These are phyloP conservation scores for Calonectria crousiana DNA, from an alignment of 2,329 filamentous ascomycete genomes.

Conservation along the genomic window DNA sequence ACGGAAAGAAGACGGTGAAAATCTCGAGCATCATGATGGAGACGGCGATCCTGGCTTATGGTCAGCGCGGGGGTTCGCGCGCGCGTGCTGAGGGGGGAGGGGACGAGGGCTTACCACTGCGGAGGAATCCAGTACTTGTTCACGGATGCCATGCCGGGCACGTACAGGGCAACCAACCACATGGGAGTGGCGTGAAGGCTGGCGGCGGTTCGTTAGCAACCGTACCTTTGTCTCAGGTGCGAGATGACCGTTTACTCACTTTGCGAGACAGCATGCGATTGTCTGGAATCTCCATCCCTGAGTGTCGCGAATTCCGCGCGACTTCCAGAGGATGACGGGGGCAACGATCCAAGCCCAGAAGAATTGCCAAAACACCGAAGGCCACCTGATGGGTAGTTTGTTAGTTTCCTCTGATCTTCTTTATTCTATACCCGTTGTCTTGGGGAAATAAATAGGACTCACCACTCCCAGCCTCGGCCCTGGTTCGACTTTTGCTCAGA, in stretches of 20 bases:
- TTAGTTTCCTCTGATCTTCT: background rate
- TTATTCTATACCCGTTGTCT: background rate
- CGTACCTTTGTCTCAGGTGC: background rate
- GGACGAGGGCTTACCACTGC: slow-evolving; percentile 64
- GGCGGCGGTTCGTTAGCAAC: slow-evolving; percentile 21
- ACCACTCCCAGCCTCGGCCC: slow-evolving; percentile 75
- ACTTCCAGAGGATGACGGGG: slow-evolving; percentile 71
- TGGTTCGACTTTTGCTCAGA: slow-evolving; percentile 61
- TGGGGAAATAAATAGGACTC: slow-evolving; percentile 22
- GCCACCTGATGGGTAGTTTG: slow-evolving; percentile 58
- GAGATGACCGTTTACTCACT: slow-evolving; percentile 48
- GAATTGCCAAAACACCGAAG: slow-evolving; percentile 73
- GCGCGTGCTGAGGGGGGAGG: background rate
- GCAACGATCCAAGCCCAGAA: slow-evolving; percentile 73
- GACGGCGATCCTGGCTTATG: slow-evolving; percentile 61
- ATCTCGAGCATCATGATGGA: slow-evolving; percentile 74
- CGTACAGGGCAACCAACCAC: slow-evolving; percentile 72
- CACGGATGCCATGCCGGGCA: slow-evolving; percentile 62
- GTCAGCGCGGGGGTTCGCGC: background rate
- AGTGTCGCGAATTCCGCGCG: slow-evolving; percentile 71
- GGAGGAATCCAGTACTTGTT: slow-evolving; percentile 70
- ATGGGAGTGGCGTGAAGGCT: slow-evolving; percentile 75
- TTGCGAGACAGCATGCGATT: slow-evolving; percentile 61
- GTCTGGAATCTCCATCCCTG: slow-evolving; percentile 77
- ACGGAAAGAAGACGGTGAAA: slow-evolving; percentile 73